A percentile compares a stretch with the other conserved stretches of the same genome.
Conservation (phyloP, 257 asterid species). For the Echium plantagineum region DNA sequence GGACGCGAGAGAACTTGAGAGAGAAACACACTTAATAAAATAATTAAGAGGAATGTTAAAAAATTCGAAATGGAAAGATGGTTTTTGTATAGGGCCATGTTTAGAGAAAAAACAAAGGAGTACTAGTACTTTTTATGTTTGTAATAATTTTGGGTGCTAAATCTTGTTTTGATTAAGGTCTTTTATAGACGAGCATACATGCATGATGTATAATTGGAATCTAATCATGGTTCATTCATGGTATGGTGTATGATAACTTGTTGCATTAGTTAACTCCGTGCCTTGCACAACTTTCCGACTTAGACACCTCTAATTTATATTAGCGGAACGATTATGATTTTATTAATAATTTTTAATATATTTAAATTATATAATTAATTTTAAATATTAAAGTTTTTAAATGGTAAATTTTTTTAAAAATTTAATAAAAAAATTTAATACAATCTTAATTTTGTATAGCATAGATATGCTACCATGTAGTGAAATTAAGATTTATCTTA, state of each 20-base stretch:
- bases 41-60: slow-evolving; percentile 1
- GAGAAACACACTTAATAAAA: slow-evolving; percentile 7
- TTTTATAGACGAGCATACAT: slow-evolving; percentile 14
- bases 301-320: slow-evolving; percentile 2
- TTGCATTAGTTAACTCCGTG: neutral
- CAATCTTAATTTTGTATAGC: no score
- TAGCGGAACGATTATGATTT: no score
- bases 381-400: no score
- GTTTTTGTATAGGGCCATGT: slow-evolving; percentile 9
- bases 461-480: no score
- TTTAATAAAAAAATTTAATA: no score
- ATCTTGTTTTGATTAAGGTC: slow-evolving; percentile 3
- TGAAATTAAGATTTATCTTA: no score
- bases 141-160: neutral
- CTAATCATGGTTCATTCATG: no score
- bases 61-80: neutral
- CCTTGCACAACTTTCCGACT: slow-evolving; percentile 16
- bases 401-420: no score
- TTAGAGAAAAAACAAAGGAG: neutral
- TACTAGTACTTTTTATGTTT: neutral
- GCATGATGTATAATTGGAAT: no score
- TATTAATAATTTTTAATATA: no score
- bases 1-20: slow-evolving; percentile 17
- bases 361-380: no score
- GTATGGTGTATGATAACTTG: slow-evolving; percentile 2